Evolutionary conservation across 2,329 filamentous ascomycete species (phyloP).

Genomic region (Xylariomycetidae sp.): DNA sequence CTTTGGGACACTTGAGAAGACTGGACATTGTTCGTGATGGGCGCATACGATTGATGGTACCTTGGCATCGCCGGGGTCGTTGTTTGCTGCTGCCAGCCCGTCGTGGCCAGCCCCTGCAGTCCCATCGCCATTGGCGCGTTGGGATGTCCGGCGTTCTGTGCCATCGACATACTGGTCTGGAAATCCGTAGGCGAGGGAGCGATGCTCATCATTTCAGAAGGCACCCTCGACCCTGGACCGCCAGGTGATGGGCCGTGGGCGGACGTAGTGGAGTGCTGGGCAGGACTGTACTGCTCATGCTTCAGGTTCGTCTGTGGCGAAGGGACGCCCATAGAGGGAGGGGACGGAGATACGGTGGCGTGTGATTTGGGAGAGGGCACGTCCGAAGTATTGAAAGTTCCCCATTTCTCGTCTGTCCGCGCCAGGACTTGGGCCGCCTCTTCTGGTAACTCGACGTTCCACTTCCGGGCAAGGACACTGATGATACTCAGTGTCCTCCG

Average conservation of each 20-base stretch:
- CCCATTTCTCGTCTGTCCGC: slow-evolving; percentile 74
- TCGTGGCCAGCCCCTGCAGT: slow-evolving; percentile 12
- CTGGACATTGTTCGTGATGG: slow-evolving; percentile 13
- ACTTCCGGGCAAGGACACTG: slow-evolving; percentile 78
- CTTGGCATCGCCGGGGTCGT: slow-evolving; percentile 20
- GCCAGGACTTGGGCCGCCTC: slow-evolving; percentile 73
- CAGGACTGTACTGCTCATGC: background rate
- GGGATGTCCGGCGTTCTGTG: too few relatives aligned
- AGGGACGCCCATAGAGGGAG: slow-evolving; percentile 1
- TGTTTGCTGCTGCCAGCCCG: slow-evolving; percentile 19
- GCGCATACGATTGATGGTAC: slow-evolving; percentile 22
- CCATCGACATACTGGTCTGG: slow-evolving; percentile 13
- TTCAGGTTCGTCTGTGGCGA: background rate
- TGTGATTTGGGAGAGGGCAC: slow-evolving; percentile 46
- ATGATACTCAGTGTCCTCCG: slow-evolving; percentile 79
- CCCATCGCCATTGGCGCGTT: too few relatives aligned
- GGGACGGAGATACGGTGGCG: slow-evolving; percentile 21
- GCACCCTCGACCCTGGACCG: slow-evolving; percentile 16
- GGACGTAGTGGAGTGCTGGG: background rate
- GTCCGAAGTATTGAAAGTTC: slow-evolving; percentile 59
- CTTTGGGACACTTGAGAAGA: slow-evolving; percentile 14
- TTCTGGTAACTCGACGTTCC: slow-evolving; percentile 79
- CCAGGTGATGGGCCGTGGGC: background rate
- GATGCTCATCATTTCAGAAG: slow-evolving; percentile 24
- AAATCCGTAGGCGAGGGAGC: slow-evolving; percentile 18